Base-by-base conservation (phyloP, 2,329 filamentous ascomycete species). In the Pestalotiopsis sp. region DNA sequence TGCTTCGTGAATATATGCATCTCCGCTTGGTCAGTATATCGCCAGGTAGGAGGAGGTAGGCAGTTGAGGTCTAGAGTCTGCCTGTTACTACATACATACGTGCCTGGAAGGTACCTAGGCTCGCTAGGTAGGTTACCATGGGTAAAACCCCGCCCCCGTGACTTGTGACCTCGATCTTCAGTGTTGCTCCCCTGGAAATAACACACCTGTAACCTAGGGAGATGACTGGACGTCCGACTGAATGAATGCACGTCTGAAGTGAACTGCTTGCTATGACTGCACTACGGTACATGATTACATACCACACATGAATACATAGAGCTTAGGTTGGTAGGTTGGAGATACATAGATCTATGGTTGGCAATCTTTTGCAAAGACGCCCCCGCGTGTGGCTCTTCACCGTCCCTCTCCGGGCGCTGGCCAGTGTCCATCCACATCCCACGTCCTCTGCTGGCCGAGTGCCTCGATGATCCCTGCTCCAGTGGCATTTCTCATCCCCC, bases 381-480 rank as follows among this genome's bases (percentile, higher is more conserved):
- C 45, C 45, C 45, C 45, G 45, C 45, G 45, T 52, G 45, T 52
- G 17, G 45, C 45, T 52, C 63, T 66, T 66, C 63, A 56, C 63
- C 41, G 45, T 58, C 23, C 39, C 39, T 45, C 23, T 23, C 27
- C 41, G 41, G 41, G 14, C 31, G 38, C 56, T 52, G 31, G 9
- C n/a, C n/a, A 17, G 14, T 23, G 27, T 20, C 31, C n/a, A 38
- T 23, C 31, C 52, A 31, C 64, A 66, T 66, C 64, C 64, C 64
- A 66, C 64, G 52, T 66, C 64, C 45, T 39, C 20, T 12, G 17
- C 12, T 41, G 27, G 17, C 64, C 39, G 23, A 31, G 58, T 60
- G 64, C 25, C 64, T 56, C 64, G 45, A 56, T 66, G 52, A 66
- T 66, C 64, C 64, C 64, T 66, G 64, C 27, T 66, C 31, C n/a